Evolutionary conservation across 768 basidiomycete species (phyloP).

Genomic region (Sporobolomyces pararoseus): DNA sequence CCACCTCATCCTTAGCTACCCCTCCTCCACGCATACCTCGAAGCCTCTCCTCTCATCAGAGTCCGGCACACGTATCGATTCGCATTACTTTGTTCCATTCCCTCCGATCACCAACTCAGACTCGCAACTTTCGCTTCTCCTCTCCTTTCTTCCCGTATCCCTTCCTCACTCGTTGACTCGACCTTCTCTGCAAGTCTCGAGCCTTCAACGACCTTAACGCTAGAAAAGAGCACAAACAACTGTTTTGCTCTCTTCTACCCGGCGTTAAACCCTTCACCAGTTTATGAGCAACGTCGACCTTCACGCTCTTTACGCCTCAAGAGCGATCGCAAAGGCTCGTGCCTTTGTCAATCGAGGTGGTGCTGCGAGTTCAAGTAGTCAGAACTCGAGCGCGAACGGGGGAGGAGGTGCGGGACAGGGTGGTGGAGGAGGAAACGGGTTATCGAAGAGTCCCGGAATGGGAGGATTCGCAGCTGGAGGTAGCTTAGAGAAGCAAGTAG

Average conservation of each 20-base stretch:
- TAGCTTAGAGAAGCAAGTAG: neutral
- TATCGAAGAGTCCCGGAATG: constrained; percentile 15
- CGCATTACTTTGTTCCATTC: too few species aligned
- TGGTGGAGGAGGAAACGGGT: constrained; percentile 2
- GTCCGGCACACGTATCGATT: too few species aligned
- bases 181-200: neutral
- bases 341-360: constrained; percentile 25
- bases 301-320: constrained; percentile 36
- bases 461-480: constrained; percentile 20
- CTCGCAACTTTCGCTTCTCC: too few species aligned
- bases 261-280: neutral
- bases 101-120: too few species aligned
- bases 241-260: constrained; percentile 3
- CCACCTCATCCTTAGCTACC: too few species aligned
- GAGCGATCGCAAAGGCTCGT: constrained; percentile 37
- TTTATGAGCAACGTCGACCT: constrained; percentile 31
- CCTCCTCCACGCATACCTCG: too few species aligned
- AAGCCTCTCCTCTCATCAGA: too few species aligned
- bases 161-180: neutral
- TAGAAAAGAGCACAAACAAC: neutral
- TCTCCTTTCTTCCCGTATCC: too few species aligned
- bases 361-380: neutral
- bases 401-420: too few species aligned
- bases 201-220: neutral
- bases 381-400: neutral